Percentiles rank a stretch among this genome's conserved stretches.
Conservation (phyloP, 148 eudicot genomes). For the Spergularia bocconei region DNA sequence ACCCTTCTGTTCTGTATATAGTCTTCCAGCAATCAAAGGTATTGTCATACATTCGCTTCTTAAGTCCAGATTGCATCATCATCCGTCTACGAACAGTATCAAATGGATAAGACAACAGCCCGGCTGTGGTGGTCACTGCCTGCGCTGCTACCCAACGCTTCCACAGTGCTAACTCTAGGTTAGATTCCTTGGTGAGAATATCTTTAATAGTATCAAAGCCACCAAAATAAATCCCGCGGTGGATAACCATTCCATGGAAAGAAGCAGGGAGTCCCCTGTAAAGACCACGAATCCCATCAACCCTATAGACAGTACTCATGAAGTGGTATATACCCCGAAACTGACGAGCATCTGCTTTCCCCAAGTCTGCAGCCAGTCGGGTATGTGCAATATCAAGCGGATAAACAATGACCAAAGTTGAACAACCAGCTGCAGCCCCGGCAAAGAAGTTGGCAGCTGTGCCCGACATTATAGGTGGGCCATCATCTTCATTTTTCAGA, state of each 20-base stretch:
- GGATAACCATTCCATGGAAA: conserved; percentile 89
- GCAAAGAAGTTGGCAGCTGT: conserved; percentile 85
- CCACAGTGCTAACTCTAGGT: conserved; percentile 66
- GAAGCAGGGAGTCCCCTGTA: conserved; percentile 96
- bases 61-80: conserved; percentile 98
- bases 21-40: conserved; percentile 93
- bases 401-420: conserved; percentile 75
- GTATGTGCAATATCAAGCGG: conserved; percentile 99
- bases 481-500: conserved; percentile 51
- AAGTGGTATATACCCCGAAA: conserved; percentile 78
- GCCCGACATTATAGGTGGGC: conserved; percentile 53
- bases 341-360: conserved; percentile 62
- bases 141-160: conserved; percentile 93
- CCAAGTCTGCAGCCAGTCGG: conserved; percentile 86
- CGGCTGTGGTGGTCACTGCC: conserved; percentile 86
- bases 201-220: conserved; percentile 94
- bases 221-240: conserved; percentile 86
- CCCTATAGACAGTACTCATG: conserved; percentile 45
- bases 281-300: conserved; percentile 72
- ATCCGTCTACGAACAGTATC: conserved; percentile 92
- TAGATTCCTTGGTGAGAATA: conserved; percentile 48
- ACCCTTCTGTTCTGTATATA: conserved; percentile 65
- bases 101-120: conserved; percentile 78
- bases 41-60: conserved; percentile 56
- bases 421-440: conserved; percentile 91